Base-by-base conservation (phyloP, 1,284 basidiomycete species). In the Flammula alnicola region DNA sequence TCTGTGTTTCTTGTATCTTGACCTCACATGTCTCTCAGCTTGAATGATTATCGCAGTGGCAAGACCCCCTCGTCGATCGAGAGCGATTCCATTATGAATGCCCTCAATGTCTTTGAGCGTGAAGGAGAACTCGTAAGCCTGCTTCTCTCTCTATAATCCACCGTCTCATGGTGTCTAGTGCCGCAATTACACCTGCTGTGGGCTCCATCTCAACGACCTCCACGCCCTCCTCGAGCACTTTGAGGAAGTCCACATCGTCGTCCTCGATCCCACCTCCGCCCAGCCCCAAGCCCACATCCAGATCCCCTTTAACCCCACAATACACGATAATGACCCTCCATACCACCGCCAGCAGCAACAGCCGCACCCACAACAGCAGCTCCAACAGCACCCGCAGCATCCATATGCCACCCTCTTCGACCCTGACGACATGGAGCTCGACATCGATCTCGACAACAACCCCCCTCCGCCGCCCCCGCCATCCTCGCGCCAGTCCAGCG, bases 181-280 rank as follows among this genome's bases (percentile, higher is more conserved):
- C 69, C 83, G 87, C 50, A 86, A 93, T 64, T 94, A 91, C 70
- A 83, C 84, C 1, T 94, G 91, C 71, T 94, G 91, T 62, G 91
- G 89, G 9, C 72, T 86, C 32, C 80, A 88, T 53, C 79, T 93
- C 16, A 81, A 80, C 38, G 91, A 93, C 66, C 80, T 94, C 6
- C 91, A 94, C 60, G 90, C 88, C 1, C 82, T 93, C 19, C 78
- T 93, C 4, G 90, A 93, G 67, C 91, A 93, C 63, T 93, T 93
- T 58, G 91, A 93, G 62, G 85, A 91, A 52, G 82, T 84, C 37
- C 91, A 93, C 66, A 88, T 93, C 60, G 77, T 88, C 52, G 81
- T 89, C 47, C 65, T 86, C 39, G 85, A 89, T 65, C 80, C 71
- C 14, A 59, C 63, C 26, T 65, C 62, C 12, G 61, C 78, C n/a